Evolutionary conservation across 805 yeast species (phyloP), one percentile per base, ranked within the genome.

Genomic region (Scheffersomyces spartinae): DNA sequence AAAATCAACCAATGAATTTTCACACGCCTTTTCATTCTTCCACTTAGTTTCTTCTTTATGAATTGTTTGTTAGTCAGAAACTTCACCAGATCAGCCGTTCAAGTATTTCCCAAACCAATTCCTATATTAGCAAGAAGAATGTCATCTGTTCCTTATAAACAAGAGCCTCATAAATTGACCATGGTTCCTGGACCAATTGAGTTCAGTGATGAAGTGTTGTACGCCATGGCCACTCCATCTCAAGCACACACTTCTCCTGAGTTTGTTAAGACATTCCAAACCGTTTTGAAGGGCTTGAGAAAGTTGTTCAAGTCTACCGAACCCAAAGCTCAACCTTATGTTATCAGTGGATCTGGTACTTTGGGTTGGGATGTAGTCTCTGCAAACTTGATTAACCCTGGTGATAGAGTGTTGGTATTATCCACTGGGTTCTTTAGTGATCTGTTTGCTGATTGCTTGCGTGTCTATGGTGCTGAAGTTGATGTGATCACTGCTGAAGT

Each of bases 311-410:
- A 75, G 45, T 74, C 88, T 15, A 57, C 71, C 15, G 72, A 68
- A 40, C 50, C 70, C 9, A 47, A 54, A n/a, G 70, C 91, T 18
- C 95, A 83, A 57, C 83, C 86, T 6, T 64, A 81, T 32, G 81
- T 88, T 9, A 47, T 88, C 30, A 67, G 91, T 3, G 97, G 96
- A 21, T 78, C 94, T 2, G 97, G 97, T 30, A 84, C 96, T 12
- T 64, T 86, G 21, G 97, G 97, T 18, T 86, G 95, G 95, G 97
- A 86, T 45, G 60, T 86, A 34, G 76, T 72, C 21, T 94, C 78
- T 14, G 67, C 94, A 17, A 86, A 88, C 55, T 62, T 85, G 38
- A 43, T 83, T 27, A 52, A 54, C 10, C 61, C 67, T 2, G 75
- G 73, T 29, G 94, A 85, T 31, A 66, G 71, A 23, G 88, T 73